These are phyloP conservation scores for Prunus dulcis DNA, from an alignment of 306 rosid species.

Conservation along the genomic window DNA sequence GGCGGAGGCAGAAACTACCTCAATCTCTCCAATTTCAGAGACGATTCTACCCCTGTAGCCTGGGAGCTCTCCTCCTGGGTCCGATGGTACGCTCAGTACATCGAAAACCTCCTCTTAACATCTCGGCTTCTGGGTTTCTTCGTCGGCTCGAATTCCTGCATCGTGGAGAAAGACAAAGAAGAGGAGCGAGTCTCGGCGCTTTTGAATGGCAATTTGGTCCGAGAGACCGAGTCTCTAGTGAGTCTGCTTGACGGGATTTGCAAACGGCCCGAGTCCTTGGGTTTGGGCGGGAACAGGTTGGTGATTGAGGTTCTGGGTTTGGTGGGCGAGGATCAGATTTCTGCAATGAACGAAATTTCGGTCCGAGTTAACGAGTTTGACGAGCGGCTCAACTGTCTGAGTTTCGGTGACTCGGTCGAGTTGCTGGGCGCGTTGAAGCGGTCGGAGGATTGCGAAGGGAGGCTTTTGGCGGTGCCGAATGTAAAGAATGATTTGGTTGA, in stretches of 20 bases:
- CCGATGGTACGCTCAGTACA: slow-evolving; percentile 72
- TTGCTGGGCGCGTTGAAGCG: slow-evolving; percentile 57
- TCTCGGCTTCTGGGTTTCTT: slow-evolving; percentile 56
- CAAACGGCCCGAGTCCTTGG: slow-evolving; percentile 35
- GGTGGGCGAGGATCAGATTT: slow-evolving; percentile 45
- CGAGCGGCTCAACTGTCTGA: slow-evolving; percentile 49
- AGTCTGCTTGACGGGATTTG: slow-evolving; percentile 41
- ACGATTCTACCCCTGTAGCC: slow-evolving; percentile 27
- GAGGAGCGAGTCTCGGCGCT: slow-evolving; percentile 48
- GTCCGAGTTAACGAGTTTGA: slow-evolving; percentile 48
- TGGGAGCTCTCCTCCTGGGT: slow-evolving; percentile 90
- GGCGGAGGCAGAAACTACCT: slow-evolving; percentile 88
- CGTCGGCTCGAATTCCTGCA: slow-evolving; percentile 25
- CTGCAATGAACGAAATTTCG: slow-evolving; percentile 28
- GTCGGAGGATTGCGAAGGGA: slow-evolving; percentile 51
- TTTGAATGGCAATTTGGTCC: slow-evolving; percentile 37
- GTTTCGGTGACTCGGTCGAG: slow-evolving; percentile 69
- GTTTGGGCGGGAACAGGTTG: slow-evolving; percentile 29
- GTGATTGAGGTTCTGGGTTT: slow-evolving; percentile 43
- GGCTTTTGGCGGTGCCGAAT: slow-evolving; percentile 6
- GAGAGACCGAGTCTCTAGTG: slow-evolving; percentile 53
- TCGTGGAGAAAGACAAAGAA: slow-evolving; percentile 12
- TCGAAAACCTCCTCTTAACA: slow-evolving; percentile 47
- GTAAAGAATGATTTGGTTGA: slow-evolving; percentile 12
- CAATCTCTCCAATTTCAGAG: slow-evolving; percentile 82